Percentiles rank a stretch among this genome's conserved stretches.
These are phyloP conservation scores for Thraustochytrium striatum DNA, from an alignment of 352 stramenopile species.

Conservation along the genomic window DNA sequence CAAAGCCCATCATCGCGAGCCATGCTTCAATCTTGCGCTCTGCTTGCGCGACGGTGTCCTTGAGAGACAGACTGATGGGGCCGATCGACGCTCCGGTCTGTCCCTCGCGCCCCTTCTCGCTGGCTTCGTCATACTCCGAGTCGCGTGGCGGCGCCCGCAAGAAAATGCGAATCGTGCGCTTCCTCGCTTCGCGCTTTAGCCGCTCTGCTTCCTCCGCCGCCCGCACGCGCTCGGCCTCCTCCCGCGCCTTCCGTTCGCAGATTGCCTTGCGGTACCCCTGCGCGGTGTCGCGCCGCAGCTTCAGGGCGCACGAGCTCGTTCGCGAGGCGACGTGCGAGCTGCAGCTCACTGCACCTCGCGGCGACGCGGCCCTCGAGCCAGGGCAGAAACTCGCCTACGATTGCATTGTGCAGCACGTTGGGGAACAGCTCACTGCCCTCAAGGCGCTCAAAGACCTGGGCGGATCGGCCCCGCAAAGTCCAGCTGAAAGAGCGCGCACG, in stretches of 20 bases:
- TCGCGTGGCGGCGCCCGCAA: too few relatives aligned
- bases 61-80: neutral
- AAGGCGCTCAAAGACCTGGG: slow-evolving; percentile 66
- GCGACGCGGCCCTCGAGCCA: slow-evolving; percentile 54
- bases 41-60: slow-evolving; percentile 8
- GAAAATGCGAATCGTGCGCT: slow-evolving; percentile 32
- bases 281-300: neutral
- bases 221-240: neutral
- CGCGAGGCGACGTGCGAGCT: neutral
- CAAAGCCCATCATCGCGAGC: slow-evolving; percentile 1
- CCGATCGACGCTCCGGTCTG: slow-evolving; percentile 3
- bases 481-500: slow-evolving; percentile 51
- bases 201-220: neutral
- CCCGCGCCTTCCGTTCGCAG: neutral
- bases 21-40: slow-evolving; percentile 12
- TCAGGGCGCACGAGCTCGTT: slow-evolving; percentile 10
- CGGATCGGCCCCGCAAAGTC: slow-evolving; percentile 68
- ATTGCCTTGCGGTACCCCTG: slow-evolving; percentile 6
- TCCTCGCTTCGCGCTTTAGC: neutral
- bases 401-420: slow-evolving; percentile 71
- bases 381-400: slow-evolving; percentile 70
- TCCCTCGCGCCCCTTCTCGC: neutral
- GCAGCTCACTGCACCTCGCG: slow-evolving; percentile 9
- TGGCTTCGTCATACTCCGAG: too few relatives aligned
- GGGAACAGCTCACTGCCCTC: slow-evolving; percentile 75